Conservation (phyloP, 768 basidiomycete genomes). For the Kwoniella sp. region DNA sequence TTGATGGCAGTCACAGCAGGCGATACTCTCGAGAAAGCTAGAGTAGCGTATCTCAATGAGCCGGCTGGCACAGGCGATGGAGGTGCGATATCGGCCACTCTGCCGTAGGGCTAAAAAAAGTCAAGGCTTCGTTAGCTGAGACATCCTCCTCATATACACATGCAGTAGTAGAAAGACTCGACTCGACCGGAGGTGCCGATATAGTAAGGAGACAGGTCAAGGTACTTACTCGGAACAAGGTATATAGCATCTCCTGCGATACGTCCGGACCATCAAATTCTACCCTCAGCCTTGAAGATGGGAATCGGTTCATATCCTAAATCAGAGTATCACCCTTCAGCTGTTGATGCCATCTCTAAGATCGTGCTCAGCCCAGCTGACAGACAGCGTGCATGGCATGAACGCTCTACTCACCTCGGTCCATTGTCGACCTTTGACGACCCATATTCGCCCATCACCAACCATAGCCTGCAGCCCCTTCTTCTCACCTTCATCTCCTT, state of each 20-base stretch:
- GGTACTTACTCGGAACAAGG: slow-evolving; percentile 69
- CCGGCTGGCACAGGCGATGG: slow-evolving; percentile 69
- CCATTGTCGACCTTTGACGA: slow-evolving; percentile 55
- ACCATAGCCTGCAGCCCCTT: slow-evolving; percentile 32
- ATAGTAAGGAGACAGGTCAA: no score
- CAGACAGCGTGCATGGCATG: background rate
- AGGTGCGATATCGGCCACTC: slow-evolving; percentile 67
- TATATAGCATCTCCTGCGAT: slow-evolving; percentile 74
- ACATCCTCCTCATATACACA: no score
- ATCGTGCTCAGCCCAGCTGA: background rate
- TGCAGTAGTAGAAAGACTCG: slow-evolving; percentile 5
- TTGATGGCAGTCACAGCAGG: slow-evolving; percentile 82
- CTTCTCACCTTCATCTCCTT: slow-evolving; percentile 38
- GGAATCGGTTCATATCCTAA: slow-evolving; percentile 83
- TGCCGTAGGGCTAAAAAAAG: slow-evolving; percentile 72
- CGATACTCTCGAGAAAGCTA: slow-evolving; percentile 67
- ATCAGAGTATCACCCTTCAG: background rate
- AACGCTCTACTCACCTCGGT: slow-evolving; percentile 47
- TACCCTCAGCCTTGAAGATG: slow-evolving; percentile 72
- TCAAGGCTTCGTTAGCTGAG: no score
- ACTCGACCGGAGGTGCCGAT: no score
- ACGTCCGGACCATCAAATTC: slow-evolving; percentile 87
- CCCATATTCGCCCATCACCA: slow-evolving; percentile 51
- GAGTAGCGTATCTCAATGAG: slow-evolving; percentile 65
- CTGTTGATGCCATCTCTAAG: background rate